Base-by-base conservation (phyloP, 768 basidiomycete genomes). In the Psilocybe azurescens region DNA sequence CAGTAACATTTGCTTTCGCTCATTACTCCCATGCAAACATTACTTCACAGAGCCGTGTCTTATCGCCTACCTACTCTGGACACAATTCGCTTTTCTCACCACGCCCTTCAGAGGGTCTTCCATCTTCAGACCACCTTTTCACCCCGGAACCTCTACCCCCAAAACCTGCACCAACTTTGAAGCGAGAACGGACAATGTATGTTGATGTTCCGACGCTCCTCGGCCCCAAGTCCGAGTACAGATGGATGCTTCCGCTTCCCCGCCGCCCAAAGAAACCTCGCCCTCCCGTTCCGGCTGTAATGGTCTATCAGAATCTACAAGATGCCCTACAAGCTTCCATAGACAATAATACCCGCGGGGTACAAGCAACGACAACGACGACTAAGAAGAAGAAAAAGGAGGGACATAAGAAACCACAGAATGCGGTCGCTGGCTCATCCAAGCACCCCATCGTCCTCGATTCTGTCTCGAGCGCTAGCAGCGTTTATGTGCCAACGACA, bases 201-300 rank as follows among this genome's bases (percentile, higher is more conserved):
- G 65, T 76, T 9, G 50, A 59, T 30, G 68, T 73, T 2, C 75
- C 75, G 1, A 68, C 68, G 0, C 56, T 74, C 14, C 66, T 66
- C 20, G 30, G 38, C 20, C 46, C 44, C 4, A 62, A 44, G 11
- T 55, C 62, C 11, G 55, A 66, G 8, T 74, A 76, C 53, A 48
- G 49, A 20, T 62, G 20, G 8, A 56, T 66, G 20, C 16, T 59
- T 18, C 18, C 32, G 20, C 16, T 59, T 18, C 18, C 32, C 28
- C 41, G 30, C 29, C 32, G 14, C n/a, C 2, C 29, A 3, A 30
- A 50, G 51, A 63, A 60, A 41, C 48, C 55, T 41, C 49, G 33
- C 24, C 47, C 54, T 13, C 36, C 30, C 16, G 46, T 39, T 6
- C 41, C 29, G n/a, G 48, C 28, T 11, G 47, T 59, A 2, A 39